Evolutionary conservation across 495 filamentous ascomycete genomes (phyloP), one percentile per base, ranked within the genome.

Genomic region (Hypoxylon fragiforme): DNA sequence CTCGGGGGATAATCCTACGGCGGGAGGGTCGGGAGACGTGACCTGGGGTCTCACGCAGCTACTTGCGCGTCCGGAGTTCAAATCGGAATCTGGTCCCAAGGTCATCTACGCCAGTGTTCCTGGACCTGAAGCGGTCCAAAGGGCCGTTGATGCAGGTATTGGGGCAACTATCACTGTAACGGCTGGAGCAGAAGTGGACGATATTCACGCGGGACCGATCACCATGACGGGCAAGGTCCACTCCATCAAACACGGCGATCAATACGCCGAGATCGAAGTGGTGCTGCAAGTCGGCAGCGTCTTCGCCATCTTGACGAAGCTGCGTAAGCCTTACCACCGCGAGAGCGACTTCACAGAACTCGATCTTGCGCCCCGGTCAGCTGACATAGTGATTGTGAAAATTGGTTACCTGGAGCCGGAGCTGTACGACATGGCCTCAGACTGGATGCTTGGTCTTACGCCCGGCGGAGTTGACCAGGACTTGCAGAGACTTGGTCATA

Each of bases 401-500:
- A 84, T 84, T 41, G 80, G 81, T 14, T 84, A 83, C 50, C 57
- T 84, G 8, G 80, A 84, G 56, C 81, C 81, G 12, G 78, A 84
- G 31, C 57, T 84, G 1, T 81, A 77, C 42, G 70, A 71, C 32
- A 82, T 81, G 77, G 79, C 80, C 0, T 62, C 67, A 8, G 77
- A 78, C 43, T 83, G 80, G 80, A 78, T 78, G 73, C 72, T 81
- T 0, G 79, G 63, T 7, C 66, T 83, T 9, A 81, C 79, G 0
- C 77, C 77, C 3, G 80, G 80, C 1, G 80, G 79, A 22, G 79
- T 83, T 32, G 78, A 83, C 50, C 80, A 83, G 57, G 73, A 81
- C 52, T 43, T 83, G 15, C 52, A 64, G 35, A 67, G 79, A 9
- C 62, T 81, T 1, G 79, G 76, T 1, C 75, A 82, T 62, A 68